Base-by-base conservation (phyloP, 345 rosid species). In the Excoecaria cochinchinensis region DNA sequence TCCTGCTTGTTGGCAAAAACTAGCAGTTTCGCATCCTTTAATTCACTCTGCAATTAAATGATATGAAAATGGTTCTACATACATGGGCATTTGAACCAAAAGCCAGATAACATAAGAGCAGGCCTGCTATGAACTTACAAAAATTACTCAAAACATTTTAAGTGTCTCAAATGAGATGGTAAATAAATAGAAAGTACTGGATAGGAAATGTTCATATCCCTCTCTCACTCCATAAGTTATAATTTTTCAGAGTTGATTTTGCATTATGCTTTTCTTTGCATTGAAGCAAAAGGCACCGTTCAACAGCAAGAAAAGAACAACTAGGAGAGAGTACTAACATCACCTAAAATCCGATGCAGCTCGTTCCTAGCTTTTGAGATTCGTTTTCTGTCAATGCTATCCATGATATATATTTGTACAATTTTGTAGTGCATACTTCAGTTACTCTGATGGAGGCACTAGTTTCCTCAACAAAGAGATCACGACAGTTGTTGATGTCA, bases 401-500 rank as follows among this genome's bases (percentile, higher is more conserved):
- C 98, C 63, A 89, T 92, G 55, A 93, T 48, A 55, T 36, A 59
- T 38, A 39, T 19, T 56, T 9, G 8, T 46, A 21, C 40, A 53
- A n/a, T 14, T 60, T 46, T n/a, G 57, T 70, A 66, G 72, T 40
- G 86, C 96, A 63, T 91, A 95, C 97, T 89, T 95, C 89, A 97
- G 94, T 84, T 86, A 95, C 77, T 95, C 98, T 25, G 98, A 93
- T 62, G 85, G 87, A 74, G 98, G 97, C 68, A 93, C 91, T 71
- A 91, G 86, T 78, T 91, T 95, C 89, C 96, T 89, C 85, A 91
- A 71, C 61, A 93, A 83, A 76, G 99, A 95, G 76, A 95, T 97
- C 99, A 93, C 93, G 77, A 95, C 88, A 75, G 93, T 93, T 50
- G 99, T 95, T 36, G 98, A 91, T 51, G 99, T 95, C 84, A 95